Conservation (phyloP, 192 early-diverging fungal genomes). For the Entomortierella parvispora region DNA sequence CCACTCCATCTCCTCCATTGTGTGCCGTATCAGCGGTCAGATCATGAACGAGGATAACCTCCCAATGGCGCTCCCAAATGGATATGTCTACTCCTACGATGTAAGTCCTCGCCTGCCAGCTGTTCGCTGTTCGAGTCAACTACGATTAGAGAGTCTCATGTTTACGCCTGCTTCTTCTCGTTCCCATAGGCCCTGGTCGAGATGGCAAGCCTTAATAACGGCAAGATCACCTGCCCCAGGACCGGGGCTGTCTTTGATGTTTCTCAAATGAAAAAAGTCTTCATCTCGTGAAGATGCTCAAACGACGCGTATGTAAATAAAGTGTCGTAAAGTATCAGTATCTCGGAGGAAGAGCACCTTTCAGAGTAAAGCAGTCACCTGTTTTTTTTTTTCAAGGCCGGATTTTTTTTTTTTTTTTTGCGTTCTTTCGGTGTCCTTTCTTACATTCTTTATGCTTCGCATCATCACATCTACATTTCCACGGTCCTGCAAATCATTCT, state of each 20-base stretch:
- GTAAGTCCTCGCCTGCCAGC: constrained; percentile 55
- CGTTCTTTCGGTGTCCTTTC: neutral
- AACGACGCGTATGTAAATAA: too few relatives aligned
- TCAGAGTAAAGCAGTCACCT: neutral
- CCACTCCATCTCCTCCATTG: constrained; percentile 94
- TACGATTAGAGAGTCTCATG: neutral
- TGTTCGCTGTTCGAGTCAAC: neutral
- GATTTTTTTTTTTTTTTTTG: constrained; percentile 8
- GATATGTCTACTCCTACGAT: constrained; percentile 90
- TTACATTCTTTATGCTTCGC: neutral
- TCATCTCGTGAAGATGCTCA: constrained; percentile 74
- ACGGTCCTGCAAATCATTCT: neutral
- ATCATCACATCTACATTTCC: neutral
- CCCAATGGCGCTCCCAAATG: constrained; percentile 96
- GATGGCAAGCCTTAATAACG: constrained; percentile 73
- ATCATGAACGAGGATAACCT: constrained; percentile 98
- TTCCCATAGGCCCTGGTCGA: constrained; percentile 70
- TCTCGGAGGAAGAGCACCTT: too few relatives aligned
- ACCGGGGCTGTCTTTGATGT: constrained; percentile 67
- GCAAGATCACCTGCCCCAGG: constrained; percentile 78
- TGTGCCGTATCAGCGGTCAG: constrained; percentile 90
- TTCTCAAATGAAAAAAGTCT: constrained; percentile 78
- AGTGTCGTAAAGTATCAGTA: too few relatives aligned
- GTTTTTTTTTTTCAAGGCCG: neutral
- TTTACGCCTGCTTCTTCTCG: neutral